Conservation (phyloP, 2,329 filamentous ascomycete genomes). For the Ascochyta lentis region DNA sequence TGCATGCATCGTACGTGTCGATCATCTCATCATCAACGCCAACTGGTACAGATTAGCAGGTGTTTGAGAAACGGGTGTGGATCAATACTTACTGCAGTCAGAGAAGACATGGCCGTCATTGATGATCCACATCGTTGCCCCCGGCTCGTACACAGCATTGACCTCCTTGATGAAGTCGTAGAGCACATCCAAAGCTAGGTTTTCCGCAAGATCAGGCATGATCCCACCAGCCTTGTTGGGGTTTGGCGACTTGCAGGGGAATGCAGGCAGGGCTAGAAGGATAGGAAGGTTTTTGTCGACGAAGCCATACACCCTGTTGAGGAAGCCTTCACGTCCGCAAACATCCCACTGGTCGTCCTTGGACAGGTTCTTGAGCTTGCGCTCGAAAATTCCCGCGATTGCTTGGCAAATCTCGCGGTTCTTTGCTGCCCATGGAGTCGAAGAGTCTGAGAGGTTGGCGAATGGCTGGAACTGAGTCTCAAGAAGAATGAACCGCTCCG, state of each 20-base stretch:
- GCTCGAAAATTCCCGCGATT: constrained; percentile 39
- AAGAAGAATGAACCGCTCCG: constrained; percentile 38
- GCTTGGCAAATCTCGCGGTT: constrained; percentile 26
- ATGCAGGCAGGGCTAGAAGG: constrained; percentile 59
- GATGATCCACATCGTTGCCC: constrained; percentile 52
- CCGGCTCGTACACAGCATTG: constrained; percentile 49
- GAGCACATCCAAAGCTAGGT: constrained; percentile 51
- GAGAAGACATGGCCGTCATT: constrained; percentile 54
- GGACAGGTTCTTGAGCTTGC: constrained; percentile 37
- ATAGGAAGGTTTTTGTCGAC: constrained; percentile 37
- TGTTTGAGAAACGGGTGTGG: neutral
- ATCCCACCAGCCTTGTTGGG: constrained; percentile 60
- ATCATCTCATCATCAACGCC: constrained; percentile 55
- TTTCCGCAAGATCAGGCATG: constrained; percentile 54
- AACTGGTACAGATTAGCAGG: constrained; percentile 31
- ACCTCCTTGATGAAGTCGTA: constrained; percentile 52
- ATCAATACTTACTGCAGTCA: constrained; percentile 48
- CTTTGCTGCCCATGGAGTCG: constrained; percentile 28
- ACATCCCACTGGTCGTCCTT: constrained; percentile 38
- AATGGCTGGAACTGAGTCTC: constrained; percentile 38
- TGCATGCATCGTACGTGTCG: constrained; percentile 48
- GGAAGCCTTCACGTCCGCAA: constrained; percentile 32
- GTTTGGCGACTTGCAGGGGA: constrained; percentile 69
- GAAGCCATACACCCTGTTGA: constrained; percentile 36
- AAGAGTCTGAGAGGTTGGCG: constrained; percentile 22